Conservation (phyloP, 2,329 filamentous ascomycete species). For the Huntiella omanensis region DNA sequence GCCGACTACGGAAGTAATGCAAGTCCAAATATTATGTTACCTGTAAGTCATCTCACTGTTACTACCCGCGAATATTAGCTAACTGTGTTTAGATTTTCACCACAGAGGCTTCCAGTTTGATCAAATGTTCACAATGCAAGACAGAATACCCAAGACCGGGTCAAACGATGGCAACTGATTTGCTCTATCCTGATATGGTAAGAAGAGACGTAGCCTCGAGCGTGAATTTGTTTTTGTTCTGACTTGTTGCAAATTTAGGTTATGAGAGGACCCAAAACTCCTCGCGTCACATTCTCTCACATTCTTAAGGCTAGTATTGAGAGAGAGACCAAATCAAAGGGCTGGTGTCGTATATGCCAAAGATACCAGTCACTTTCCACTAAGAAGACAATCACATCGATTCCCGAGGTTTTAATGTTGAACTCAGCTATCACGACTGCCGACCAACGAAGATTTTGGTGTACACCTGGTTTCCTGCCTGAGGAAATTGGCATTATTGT, state of each 20-base stretch:
- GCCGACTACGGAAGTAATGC: conserved; percentile 48
- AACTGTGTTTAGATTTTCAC: conserved; percentile 32
- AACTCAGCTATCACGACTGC: conserved; percentile 59
- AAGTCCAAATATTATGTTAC: conserved; percentile 49
- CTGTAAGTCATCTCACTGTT: conserved; percentile 23
- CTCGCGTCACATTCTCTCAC: conserved; percentile 59
- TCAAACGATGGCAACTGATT: conserved; percentile 65
- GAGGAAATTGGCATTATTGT: conserved; percentile 87
- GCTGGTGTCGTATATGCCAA: conserved; percentile 84
- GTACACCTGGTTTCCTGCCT: conserved; percentile 75
- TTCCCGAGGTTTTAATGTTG: conserved; percentile 74
- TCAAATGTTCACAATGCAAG: conserved; percentile 70
- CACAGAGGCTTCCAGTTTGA: conserved; percentile 52
- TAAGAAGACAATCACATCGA: conserved; percentile 61
- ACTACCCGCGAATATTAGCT: neutral
- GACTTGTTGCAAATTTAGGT: neutral
- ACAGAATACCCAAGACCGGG: conserved; percentile 71
- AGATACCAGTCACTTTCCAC: conserved; percentile 78
- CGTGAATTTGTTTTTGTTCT: too few relatives aligned
- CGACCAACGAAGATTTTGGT: conserved; percentile 68
- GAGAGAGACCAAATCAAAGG: conserved; percentile 68
- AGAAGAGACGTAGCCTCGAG: neutral
- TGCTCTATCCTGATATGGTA: conserved; percentile 47
- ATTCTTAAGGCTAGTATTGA: conserved; percentile 87
- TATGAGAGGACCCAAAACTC: conserved; percentile 28